Percentiles rank a stretch among this genome's conserved stretches.
Evolutionary conservation across 345 rosid genomes (phyloP).

Genomic region (Brassica cretica): DNA sequence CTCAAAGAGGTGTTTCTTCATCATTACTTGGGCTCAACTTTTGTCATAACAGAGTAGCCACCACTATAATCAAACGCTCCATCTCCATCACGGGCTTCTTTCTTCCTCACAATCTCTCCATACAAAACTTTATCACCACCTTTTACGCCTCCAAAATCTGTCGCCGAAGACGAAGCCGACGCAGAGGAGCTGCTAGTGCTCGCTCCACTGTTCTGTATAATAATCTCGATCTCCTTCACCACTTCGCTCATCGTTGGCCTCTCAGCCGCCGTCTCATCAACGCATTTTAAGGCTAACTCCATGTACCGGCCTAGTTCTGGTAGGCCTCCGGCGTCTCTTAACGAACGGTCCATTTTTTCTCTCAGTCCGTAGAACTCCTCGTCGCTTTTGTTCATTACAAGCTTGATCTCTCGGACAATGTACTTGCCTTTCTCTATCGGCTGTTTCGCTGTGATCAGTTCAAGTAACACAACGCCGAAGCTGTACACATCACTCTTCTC

Average conservation of each 20-base stretch:
- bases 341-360: slow-evolving; percentile 65
- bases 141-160: slow-evolving; percentile 62
- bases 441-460: slow-evolving; percentile 73
- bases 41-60: slow-evolving; percentile 59
- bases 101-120: slow-evolving; percentile 44
- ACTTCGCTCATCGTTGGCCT: slow-evolving; percentile 90
- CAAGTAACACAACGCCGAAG: slow-evolving; percentile 90
- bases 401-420: slow-evolving; percentile 75
- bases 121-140: slow-evolving; percentile 52
- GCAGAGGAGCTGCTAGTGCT: slow-evolving; percentile 70
- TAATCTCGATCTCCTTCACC: slow-evolving; percentile 72
- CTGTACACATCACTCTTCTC: slow-evolving; percentile 96
- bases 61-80: slow-evolving; percentile 71
- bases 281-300: slow-evolving; percentile 81
- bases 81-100: slow-evolving; percentile 35
- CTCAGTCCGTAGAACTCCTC: slow-evolving; percentile 63
- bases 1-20: neutral
- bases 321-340: slow-evolving; percentile 49
- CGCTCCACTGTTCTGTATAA: slow-evolving; percentile 68
- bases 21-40: slow-evolving; percentile 65
- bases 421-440: slow-evolving; percentile 92
- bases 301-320: slow-evolving; percentile 60
- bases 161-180: slow-evolving; percentile 79
- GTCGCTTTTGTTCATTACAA: slow-evolving; percentile 52
- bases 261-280: slow-evolving; percentile 77